Evolutionary conservation across 2,329 filamentous ascomycete species (phyloP).

Genomic region (Alternaria gaisen): DNA sequence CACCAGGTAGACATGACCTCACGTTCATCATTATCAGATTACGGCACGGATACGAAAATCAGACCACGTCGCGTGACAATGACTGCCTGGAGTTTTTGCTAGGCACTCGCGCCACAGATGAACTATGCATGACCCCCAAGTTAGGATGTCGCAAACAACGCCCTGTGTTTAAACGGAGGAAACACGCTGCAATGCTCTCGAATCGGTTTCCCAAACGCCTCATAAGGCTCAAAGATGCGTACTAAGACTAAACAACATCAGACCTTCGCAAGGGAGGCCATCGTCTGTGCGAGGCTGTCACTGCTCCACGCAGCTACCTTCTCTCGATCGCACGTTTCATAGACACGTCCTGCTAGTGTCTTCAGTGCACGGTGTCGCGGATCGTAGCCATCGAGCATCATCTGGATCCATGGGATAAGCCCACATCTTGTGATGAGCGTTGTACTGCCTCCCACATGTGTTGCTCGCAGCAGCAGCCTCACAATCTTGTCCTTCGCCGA

Average conservation of each 20-base stretch:
- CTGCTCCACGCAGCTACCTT: slow-evolving; percentile 72
- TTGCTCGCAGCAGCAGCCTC: slow-evolving; percentile 70
- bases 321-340: slow-evolving; percentile 72
- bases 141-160: slow-evolving; percentile 14
- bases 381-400: slow-evolving; percentile 61
- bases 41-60: not conserved
- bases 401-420: slow-evolving; percentile 76
- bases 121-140: slow-evolving; percentile 4
- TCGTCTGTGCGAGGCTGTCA: slow-evolving; percentile 41
- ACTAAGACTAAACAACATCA: slow-evolving; percentile 5
- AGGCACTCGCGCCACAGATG: slow-evolving; percentile 9
- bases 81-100: slow-evolving; percentile 6
- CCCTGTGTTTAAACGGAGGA: slow-evolving; percentile 7
- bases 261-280: slow-evolving; percentile 20
- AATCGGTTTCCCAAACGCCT: slow-evolving; percentile 9
- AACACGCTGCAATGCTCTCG: slow-evolving; percentile 20
- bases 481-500: slow-evolving; percentile 70
- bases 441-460: slow-evolving; percentile 75
- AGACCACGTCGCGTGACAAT: slow-evolving; percentile 4
- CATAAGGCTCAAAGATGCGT: not conserved
- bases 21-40: not conserved
- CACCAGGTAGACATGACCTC: not conserved
- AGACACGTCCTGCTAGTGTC: slow-evolving; percentile 66
- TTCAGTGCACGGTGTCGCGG: slow-evolving; percentile 62
- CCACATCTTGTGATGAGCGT: slow-evolving; percentile 83